Evolutionary conservation across 306 rosid genomes (phyloP).

Genomic region (Rubus parviflorus): DNA sequence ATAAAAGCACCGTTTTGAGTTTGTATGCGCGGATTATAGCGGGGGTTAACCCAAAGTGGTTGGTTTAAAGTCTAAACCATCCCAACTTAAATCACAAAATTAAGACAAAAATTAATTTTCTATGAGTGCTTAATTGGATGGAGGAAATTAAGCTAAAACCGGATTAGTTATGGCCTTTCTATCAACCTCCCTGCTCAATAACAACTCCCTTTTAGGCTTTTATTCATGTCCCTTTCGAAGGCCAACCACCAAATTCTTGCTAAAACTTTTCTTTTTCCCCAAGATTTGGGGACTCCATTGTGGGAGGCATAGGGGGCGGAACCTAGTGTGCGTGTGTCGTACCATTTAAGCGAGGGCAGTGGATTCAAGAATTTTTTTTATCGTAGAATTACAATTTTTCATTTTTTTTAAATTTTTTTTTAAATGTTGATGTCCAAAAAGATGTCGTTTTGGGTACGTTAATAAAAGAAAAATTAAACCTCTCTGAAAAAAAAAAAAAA

Average conservation of each 20-base stretch:
- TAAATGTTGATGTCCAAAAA: too few species aligned
- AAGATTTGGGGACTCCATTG: not conserved
- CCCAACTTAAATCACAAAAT: slow-evolving; percentile 8
- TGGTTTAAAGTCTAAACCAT: slow-evolving; percentile 10
- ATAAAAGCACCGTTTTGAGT: not conserved
- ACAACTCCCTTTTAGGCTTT: not conserved
- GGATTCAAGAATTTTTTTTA: too few species aligned
- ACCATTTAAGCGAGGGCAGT: not conserved
- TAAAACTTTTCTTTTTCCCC: not conserved
- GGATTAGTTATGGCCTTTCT: slow-evolving; percentile 1
- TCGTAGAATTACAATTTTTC: too few species aligned
- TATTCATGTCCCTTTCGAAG: not conserved
- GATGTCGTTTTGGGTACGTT: not conserved
- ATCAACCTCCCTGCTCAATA: not conserved
- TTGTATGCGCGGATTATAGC: not conserved
- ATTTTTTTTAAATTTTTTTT: too few species aligned
- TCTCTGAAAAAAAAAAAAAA: too few species aligned
- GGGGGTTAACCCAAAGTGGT: slow-evolving; percentile 1
- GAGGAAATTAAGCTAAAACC: not conserved
- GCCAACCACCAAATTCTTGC: not conserved
- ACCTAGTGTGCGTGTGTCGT: too few species aligned
- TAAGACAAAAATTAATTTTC: not conserved
- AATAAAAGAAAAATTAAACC: too few species aligned
- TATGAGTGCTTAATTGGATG: not conserved
- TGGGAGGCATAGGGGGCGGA: too few species aligned